Base-by-base conservation (phyloP, 129 eudicot species). In the Artemisia tridentata region DNA sequence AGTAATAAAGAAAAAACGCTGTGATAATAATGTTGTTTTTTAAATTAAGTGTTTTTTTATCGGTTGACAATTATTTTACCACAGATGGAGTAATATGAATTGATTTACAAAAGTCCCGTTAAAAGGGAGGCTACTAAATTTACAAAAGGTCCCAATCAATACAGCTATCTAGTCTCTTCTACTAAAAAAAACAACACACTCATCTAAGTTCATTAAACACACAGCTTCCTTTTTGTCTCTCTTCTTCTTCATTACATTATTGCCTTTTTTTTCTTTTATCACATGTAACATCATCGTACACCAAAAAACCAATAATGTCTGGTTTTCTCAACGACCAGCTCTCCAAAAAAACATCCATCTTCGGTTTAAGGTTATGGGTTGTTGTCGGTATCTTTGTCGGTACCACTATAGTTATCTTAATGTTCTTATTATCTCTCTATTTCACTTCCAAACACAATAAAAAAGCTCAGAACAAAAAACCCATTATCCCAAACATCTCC, bases 381-480 rank as follows among this genome's bases (percentile, higher is more conserved):
- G 89, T 92, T 2, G 75, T 86, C 5, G 98, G 95, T 27, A 83
- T 92, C 43, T 86, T 88, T 29, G 88, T 89, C 31, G 96, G 98
- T 15, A 95, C 91, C 29, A 82, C 70, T 8, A 80, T 92, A 69
- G 98, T 92, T 17, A 70, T 88, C 64, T 29, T 89, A 48, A 76
- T 92, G 74, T 89, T 92, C 80, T 45, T 89, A 43, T 71, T 89
- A 66, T 92, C 95, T 7, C 86, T 88, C 23, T 92, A 88, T 84
- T 77, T 89, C 87, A 88, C 95, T 69, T 82, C 98, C 8, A 86
- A 73, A 41, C 7, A 63, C 23, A 63, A 27, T n/a, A 61, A 34
- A 12, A 63, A 34, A 17, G 50, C 50, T 15, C 68, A 63, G 1
- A 63, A 8, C 5, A 23, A 61, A 14, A 60, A 27, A 60, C 66